These are phyloP conservation scores for Blastocystis sp. DNA, from an alignment of 352 stramenopile genomes.

Conservation along the genomic window DNA sequence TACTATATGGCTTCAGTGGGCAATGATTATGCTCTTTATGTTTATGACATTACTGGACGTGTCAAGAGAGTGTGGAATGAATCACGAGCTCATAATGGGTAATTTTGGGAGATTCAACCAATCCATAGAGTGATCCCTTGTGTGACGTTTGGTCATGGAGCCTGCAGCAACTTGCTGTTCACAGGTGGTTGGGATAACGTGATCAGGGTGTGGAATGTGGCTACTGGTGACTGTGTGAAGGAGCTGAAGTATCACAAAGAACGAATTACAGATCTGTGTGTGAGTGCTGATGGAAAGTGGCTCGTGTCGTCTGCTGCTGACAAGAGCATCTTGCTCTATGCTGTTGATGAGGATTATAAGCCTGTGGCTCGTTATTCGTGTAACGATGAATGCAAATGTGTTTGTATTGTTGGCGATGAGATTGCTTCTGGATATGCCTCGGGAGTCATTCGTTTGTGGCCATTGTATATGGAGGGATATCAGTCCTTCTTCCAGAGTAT, in stretches of 20 bases:
- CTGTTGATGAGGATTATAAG: slow-evolving; percentile 6
- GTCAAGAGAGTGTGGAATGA: not conserved
- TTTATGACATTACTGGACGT: not conserved
- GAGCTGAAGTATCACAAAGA: slow-evolving; percentile 6
- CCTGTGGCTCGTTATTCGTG: not conserved
- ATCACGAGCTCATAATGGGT: not conserved
- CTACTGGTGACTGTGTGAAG: not conserved
- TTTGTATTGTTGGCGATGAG: not conserved
- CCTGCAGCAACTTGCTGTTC: not conserved
- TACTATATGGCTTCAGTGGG: slow-evolving; percentile 49
- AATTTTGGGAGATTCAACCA: not conserved
- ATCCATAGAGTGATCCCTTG: slow-evolving; percentile 23
- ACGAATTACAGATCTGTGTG: slow-evolving; percentile 41
- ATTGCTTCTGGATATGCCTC: slow-evolving; percentile 23
- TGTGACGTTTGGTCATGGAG: slow-evolving; percentile 23
- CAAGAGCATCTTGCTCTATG: slow-evolving; percentile 14
- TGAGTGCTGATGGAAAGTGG: slow-evolving; percentile 33
- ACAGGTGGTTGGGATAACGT: slow-evolving; percentile 53
- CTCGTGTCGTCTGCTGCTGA: slow-evolving; percentile 22
- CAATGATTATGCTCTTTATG: slow-evolving; percentile 43
- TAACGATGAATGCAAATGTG: slow-evolving; percentile 11
- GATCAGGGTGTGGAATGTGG: slow-evolving; percentile 35
- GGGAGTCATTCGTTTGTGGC: slow-evolving; percentile 54
- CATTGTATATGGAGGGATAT: not conserved
- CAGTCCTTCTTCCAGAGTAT: not conserved